Evolutionary conservation across 768 basidiomycete genomes (phyloP).

Genomic region (Phlegmacium glaucopus): DNA sequence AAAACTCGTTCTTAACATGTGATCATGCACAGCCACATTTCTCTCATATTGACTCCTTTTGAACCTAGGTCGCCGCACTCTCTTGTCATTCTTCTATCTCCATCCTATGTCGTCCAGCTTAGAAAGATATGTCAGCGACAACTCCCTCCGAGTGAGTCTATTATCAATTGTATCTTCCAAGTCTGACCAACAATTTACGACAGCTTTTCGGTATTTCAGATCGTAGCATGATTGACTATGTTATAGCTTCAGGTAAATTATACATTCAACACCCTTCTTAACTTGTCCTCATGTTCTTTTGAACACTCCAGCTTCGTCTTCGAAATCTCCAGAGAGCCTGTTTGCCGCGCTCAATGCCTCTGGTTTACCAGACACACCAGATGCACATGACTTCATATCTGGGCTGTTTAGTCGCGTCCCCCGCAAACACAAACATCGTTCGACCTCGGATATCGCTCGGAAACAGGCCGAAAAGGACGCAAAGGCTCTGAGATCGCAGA

Average conservation of each 20-base stretch:
- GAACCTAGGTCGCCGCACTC: too few relatives aligned
- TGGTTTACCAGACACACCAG: constrained; percentile 79
- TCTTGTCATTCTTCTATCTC: too few relatives aligned
- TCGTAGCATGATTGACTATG: constrained; percentile 80
- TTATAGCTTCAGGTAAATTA: constrained; percentile 74
- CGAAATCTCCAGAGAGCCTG: constrained; percentile 77
- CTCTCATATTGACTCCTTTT: background rate
- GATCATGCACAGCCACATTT: constrained; percentile 15
- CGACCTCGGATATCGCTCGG: constrained; percentile 39
- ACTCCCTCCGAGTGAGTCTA: constrained; percentile 58
- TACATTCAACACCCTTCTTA: background rate
- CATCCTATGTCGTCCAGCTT: constrained; percentile 61
- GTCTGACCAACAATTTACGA: constrained; percentile 2
- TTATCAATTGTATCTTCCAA: background rate
- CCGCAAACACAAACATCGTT: constrained; percentile 65
- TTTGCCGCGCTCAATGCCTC: constrained; percentile 71
- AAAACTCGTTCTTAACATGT: too few relatives aligned
- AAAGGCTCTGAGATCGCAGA: constrained; percentile 63
- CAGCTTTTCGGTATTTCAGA: constrained; percentile 86
- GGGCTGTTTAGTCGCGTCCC: constrained; percentile 79
- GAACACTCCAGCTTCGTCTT: constrained; percentile 60
- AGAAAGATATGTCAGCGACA: constrained; percentile 75
- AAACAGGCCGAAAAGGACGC: constrained; percentile 76
- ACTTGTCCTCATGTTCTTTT: constrained; percentile 1
- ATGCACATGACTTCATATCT: constrained; percentile 74